Evolutionary conservation across 352 stramenopile species (phyloP).

Genomic region (Globisporangium paroecandrum): DNA sequence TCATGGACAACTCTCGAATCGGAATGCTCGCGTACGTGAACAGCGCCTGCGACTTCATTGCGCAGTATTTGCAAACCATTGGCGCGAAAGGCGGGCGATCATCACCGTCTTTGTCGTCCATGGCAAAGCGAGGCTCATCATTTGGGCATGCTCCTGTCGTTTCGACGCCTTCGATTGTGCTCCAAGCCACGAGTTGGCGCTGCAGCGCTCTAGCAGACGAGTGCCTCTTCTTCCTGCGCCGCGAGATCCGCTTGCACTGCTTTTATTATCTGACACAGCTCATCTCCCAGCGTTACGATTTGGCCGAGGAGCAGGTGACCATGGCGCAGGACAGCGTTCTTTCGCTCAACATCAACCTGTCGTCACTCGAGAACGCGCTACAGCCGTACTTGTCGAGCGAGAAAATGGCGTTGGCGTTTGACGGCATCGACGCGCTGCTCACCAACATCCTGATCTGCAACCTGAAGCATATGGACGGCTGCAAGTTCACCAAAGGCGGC

Average conservation of each 20-base stretch:
- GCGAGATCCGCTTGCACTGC: constrained; percentile 70
- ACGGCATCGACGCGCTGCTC: constrained; percentile 68
- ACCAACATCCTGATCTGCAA: constrained; percentile 61
- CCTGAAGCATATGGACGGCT: constrained; percentile 57
- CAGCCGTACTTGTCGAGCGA: constrained; percentile 67
- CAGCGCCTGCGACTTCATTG: constrained; percentile 70
- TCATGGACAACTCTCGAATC: constrained; percentile 75
- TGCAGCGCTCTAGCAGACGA: constrained; percentile 74
- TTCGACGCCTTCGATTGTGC: constrained; percentile 21
- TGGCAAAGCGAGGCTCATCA: constrained; percentile 14
- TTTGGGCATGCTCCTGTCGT: constrained; percentile 8
- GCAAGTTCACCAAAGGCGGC: constrained; percentile 61
- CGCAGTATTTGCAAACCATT: constrained; percentile 38
- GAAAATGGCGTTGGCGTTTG: constrained; percentile 74
- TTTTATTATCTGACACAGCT: constrained; percentile 81
- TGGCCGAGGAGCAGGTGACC: constrained; percentile 43
- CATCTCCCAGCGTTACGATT: constrained; percentile 57
- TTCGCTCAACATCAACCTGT: constrained; percentile 75
- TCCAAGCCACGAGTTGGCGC: constrained; percentile 61
- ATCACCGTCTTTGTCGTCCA: background rate
- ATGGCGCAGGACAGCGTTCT: constrained; percentile 76
- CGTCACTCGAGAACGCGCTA: constrained; percentile 65
- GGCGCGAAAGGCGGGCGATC: background rate
- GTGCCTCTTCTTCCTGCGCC: constrained; percentile 74
- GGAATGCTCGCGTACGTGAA: constrained; percentile 82